Conservation (phyloP, 495 filamentous ascomycete genomes). For the Chaetomium fimeti region DNA sequence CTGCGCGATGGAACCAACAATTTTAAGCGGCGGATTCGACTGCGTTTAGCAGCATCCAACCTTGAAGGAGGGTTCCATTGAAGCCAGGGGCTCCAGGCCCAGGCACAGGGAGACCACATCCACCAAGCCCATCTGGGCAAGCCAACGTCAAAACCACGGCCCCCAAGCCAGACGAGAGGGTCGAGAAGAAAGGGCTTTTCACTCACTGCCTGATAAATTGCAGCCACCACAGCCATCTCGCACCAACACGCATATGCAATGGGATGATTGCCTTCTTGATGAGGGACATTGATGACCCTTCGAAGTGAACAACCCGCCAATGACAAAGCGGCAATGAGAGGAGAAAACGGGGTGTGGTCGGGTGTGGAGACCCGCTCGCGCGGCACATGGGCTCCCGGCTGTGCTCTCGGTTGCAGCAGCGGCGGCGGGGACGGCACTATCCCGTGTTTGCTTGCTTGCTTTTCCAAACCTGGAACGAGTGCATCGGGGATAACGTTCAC, state of each 20-base stretch:
- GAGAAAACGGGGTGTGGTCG: background rate
- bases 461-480: too few relatives aligned
- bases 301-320: constrained; percentile 1
- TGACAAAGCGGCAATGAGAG: background rate
- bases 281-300: background rate
- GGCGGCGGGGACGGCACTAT: background rate
- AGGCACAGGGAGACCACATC: background rate
- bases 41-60: background rate
- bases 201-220: background rate
- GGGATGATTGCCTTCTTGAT: background rate
- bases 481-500: too few relatives aligned
- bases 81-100: background rate
- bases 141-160: background rate
- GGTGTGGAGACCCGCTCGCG: constrained; percentile 2
- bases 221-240: background rate
- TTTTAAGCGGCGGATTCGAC: constrained; percentile 9
- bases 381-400: constrained; percentile 5
- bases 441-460: background rate
- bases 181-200: background rate
- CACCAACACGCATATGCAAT: background rate
- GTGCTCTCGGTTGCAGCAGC: background rate
- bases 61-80: background rate
- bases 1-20: constrained; percentile 9
- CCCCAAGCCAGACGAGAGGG: background rate
- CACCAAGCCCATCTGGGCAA: background rate